These are phyloP conservation scores for Metschnikowia picachoensis DNA, from an alignment of 805 yeast species.

Conservation along the genomic window DNA sequence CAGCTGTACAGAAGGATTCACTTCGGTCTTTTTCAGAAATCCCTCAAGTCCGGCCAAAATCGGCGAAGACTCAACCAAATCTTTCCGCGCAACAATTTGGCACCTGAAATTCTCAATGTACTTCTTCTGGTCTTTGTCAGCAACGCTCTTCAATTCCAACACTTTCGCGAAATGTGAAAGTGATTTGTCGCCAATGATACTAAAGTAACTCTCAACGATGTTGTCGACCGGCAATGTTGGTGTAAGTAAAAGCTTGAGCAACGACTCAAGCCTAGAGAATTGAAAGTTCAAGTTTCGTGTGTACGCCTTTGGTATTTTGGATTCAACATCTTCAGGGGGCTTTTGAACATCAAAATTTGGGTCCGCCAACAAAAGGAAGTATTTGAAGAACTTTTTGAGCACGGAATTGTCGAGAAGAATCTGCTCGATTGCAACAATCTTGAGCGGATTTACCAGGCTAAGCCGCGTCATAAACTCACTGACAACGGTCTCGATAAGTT, in stretches of 20 bases:
- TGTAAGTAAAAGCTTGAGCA: conserved; percentile 66
- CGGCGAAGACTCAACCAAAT: conserved; percentile 27
- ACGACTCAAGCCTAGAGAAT: conserved; percentile 47
- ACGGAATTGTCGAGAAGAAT: conserved; percentile 67
- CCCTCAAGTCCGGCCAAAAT: conserved; percentile 29
- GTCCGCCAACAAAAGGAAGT: conserved; percentile 40
- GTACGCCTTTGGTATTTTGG: conserved; percentile 27
- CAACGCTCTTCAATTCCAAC: conserved; percentile 58
- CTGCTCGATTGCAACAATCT: conserved; percentile 62
- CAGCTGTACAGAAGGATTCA: conserved; percentile 17
- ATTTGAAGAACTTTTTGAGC: conserved; percentile 51
- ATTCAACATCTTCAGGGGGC: conserved; percentile 10
- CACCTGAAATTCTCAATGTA: conserved; percentile 37
- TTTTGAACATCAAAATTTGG: conserved; percentile 32
- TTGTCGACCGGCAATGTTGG: conserved; percentile 58
- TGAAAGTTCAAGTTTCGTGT: conserved; percentile 42
- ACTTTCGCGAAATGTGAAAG: conserved; percentile 61
- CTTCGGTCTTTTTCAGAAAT: background rate
- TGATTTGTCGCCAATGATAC: conserved; percentile 61
- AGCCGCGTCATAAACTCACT: conserved; percentile 55
- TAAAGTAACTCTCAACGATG: conserved; percentile 62
- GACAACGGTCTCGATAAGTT: conserved; percentile 62
- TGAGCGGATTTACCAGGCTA: conserved; percentile 59
- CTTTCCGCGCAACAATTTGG: conserved; percentile 28
- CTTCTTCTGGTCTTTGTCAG: conserved; percentile 23